Conservation (phyloP, 2,329 filamentous ascomycete genomes). For the Passalora sequoiae region DNA sequence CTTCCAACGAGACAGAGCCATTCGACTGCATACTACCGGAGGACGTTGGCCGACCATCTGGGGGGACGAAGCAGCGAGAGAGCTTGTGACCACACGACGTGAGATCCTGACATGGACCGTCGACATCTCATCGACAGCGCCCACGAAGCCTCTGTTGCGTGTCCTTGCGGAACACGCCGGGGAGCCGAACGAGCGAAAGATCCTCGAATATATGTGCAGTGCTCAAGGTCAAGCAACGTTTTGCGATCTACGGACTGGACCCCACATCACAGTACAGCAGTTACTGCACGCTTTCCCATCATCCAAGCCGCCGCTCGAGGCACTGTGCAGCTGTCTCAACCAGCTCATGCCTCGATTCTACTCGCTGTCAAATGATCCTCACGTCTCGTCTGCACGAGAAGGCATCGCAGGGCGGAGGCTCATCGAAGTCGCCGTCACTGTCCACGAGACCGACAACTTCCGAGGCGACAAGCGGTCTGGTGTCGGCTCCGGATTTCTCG, state of each 20-base stretch:
- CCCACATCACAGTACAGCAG: slow-evolving; percentile 77
- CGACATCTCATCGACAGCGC: slow-evolving; percentile 87
- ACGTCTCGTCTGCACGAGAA: slow-evolving; percentile 65
- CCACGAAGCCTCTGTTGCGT: slow-evolving; percentile 80
- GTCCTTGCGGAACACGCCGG: slow-evolving; percentile 79
- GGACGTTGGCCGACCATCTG: slow-evolving; percentile 97
- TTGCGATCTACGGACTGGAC: slow-evolving; percentile 85
- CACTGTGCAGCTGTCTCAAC: slow-evolving; percentile 72
- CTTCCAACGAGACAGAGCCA: slow-evolving; percentile 75
- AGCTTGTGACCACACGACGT: slow-evolving; percentile 82
- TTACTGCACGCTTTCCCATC: slow-evolving; percentile 89
- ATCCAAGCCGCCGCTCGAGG: slow-evolving; percentile 77
- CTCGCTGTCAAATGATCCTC: slow-evolving; percentile 92
- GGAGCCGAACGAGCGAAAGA: slow-evolving; percentile 78
- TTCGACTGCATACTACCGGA: slow-evolving; percentile 69
- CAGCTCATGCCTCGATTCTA: slow-evolving; percentile 98
- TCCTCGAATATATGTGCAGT: slow-evolving; percentile 78
- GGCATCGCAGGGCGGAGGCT: slow-evolving; percentile 69
- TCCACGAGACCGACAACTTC: slow-evolving; percentile 84
- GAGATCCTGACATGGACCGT: slow-evolving; percentile 95
- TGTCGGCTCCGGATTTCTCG: slow-evolving; percentile 88
- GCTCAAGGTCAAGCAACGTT: slow-evolving; percentile 88
- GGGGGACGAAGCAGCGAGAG: slow-evolving; percentile 80
- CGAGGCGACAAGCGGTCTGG: slow-evolving; percentile 63
- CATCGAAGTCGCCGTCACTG: slow-evolving; percentile 92